Evolutionary conservation across 371 early-diverging fungal species (phyloP).

Genomic region (Fennellomyces sp.): DNA sequence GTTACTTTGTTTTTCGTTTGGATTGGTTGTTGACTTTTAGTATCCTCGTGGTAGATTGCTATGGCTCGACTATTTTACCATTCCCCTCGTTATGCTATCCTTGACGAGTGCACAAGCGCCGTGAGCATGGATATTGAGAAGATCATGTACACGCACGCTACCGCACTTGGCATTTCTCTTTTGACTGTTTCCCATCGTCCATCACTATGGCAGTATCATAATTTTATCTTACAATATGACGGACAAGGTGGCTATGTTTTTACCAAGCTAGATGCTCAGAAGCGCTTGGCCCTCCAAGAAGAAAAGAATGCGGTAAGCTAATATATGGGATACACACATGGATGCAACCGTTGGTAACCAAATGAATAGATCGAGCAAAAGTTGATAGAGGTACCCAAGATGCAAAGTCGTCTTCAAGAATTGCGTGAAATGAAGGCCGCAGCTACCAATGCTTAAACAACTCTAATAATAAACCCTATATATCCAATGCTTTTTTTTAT

Average conservation of each 20-base stretch:
- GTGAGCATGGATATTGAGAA: conserved; percentile 89
- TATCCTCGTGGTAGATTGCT: conserved; percentile 54
- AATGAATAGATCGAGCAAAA: conserved; percentile 67
- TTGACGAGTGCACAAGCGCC: conserved; percentile 93
- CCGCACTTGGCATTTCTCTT: conserved; percentile 81
- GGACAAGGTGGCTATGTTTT: conserved; percentile 90
- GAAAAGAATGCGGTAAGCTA: conserved; percentile 64
- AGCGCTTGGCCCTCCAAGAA: conserved; percentile 81
- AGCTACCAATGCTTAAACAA: conserved; percentile 1
- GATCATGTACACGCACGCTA: conserved; percentile 90
- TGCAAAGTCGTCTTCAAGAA: conserved; percentile 71
- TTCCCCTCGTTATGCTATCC: conserved; percentile 86
- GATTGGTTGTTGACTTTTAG: not conserved
- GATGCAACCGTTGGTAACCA: too few relatives aligned
- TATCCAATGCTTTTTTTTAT: not conserved
- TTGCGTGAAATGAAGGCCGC: conserved; percentile 36
- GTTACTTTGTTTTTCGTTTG: not conserved
- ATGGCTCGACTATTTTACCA: conserved; percentile 94
- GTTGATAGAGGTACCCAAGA: conserved; percentile 70
- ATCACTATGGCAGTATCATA: conserved; percentile 88
- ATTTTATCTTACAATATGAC: conserved; percentile 83
- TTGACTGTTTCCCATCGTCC: conserved; percentile 91
- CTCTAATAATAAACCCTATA: not conserved
- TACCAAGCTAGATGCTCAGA: conserved; percentile 85
- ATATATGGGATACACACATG: too few relatives aligned